A percentile compares a stretch with the other conserved stretches of the same genome.
These are phyloP conservation scores for Sanguinoderma infundibulare DNA, from an alignment of 1,284 basidiomycete genomes.

Conservation along the genomic window DNA sequence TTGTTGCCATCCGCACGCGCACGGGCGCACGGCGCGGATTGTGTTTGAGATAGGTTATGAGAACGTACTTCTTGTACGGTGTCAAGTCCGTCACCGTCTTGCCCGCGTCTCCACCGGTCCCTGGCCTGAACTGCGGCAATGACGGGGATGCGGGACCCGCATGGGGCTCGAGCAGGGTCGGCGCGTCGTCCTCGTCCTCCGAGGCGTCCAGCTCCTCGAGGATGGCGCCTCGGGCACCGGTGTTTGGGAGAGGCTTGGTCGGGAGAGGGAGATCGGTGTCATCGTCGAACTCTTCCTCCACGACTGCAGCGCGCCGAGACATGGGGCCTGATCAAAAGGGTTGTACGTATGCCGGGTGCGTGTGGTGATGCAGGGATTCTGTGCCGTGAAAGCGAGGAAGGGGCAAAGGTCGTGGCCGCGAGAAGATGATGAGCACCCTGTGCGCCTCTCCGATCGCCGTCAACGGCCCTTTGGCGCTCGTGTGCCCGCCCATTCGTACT, in stretches of 20 bases:
- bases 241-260: slow-evolving; percentile 64
- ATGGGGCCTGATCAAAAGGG: slow-evolving; percentile 41
- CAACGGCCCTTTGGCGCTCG: not conserved
- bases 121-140: slow-evolving; percentile 37
- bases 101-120: slow-evolving; percentile 22
- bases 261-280: slow-evolving; percentile 85
- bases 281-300: slow-evolving; percentile 86
- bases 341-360: not conserved
- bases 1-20: slow-evolving; percentile 2
- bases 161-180: slow-evolving; percentile 19
- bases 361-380: not conserved
- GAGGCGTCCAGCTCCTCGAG: slow-evolving; percentile 65
- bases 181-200: slow-evolving; percentile 43
- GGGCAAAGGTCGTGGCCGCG: not conserved
- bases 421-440: not conserved
- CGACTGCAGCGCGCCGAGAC: slow-evolving; percentile 65
- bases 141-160: slow-evolving; percentile 59
- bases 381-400: not conserved
- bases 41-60: not conserved
- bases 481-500: too few relatives aligned
- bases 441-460: not conserved
- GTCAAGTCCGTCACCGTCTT: slow-evolving; percentile 69
- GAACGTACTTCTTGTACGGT: slow-evolving; percentile 73
- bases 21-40: not conserved
- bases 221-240: slow-evolving; percentile 72